phyloP scores from a whole-genome alignment of 306 rosid genomes.

The Vigna nakashimae region DNA sequence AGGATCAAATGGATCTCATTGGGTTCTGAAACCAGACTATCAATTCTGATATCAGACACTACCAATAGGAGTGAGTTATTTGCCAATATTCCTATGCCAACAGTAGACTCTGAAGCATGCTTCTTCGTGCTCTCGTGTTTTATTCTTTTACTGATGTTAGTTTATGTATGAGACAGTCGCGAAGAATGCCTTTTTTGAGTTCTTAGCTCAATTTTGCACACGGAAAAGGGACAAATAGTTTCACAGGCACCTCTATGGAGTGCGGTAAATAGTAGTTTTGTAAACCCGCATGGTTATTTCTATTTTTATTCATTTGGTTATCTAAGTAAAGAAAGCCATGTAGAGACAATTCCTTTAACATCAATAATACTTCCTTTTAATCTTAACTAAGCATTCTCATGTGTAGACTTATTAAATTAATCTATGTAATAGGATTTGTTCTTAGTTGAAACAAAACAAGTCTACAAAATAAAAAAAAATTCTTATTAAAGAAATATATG shows the following conservation, averaged over 20 bases:
- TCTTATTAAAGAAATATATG: no score
- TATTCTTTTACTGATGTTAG: background rate
- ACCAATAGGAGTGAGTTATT: constrained; percentile 49
- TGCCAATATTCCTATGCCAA: background rate
- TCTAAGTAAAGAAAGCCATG: background rate
- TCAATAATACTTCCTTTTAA: no score
- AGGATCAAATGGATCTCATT: constrained; percentile 65
- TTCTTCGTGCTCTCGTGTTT: constrained; percentile 1
- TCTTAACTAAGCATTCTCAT: no score
- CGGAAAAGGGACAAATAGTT: no score
- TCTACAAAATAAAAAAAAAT: no score
- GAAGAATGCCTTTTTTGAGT: constrained; percentile 23
- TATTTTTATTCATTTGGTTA: background rate
- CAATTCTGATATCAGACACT: constrained; percentile 68
- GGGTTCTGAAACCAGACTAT: constrained; percentile 90
- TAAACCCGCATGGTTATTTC: background rate
- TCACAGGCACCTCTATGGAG: no score
- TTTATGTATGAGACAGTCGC: constrained; percentile 35
- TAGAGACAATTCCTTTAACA: background rate
- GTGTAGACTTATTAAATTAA: no score
- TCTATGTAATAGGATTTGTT: no score
- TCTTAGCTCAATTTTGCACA: constrained; percentile 37
- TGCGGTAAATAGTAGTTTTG: no score
- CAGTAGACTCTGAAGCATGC: constrained; percentile 25
- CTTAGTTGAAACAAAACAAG: no score